Percentiles rank a stretch among this genome's conserved stretches.
These are phyloP conservation scores for Lunasporangiospora selenospora DNA, from an alignment of 192 early-diverging fungal species.

Conservation along the genomic window DNA sequence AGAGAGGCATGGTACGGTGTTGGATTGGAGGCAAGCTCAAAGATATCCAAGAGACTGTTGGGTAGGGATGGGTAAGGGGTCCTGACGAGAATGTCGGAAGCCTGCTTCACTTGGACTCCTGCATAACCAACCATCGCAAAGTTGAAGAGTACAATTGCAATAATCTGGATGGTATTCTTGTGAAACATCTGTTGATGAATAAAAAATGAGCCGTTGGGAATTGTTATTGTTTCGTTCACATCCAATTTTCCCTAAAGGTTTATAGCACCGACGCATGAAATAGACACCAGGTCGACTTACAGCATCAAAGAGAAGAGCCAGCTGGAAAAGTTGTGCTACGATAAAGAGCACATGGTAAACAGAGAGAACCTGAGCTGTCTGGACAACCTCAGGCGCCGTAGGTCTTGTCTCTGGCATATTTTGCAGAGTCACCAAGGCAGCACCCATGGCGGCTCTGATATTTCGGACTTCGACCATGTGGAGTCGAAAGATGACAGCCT, in stretches of 20 bases:
- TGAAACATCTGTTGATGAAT: constrained; percentile 81
- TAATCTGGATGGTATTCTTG: constrained; percentile 94
- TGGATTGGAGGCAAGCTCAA: neutral
- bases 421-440: neutral
- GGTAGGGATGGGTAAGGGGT: constrained; percentile 7
- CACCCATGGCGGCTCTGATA: constrained; percentile 5
- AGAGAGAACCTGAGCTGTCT: constrained; percentile 59
- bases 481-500: constrained; percentile 56
- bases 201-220: too few relatives aligned
- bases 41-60: constrained; percentile 21
- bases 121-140: constrained; percentile 69
- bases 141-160: constrained; percentile 76
- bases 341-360: constrained; percentile 92
- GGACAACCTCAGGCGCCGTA: neutral
- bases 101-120: constrained; percentile 65
- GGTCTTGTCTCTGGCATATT: neutral
- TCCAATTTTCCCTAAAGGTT: too few relatives aligned
- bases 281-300: too few relatives aligned
- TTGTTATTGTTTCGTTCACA: too few relatives aligned
- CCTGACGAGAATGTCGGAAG: constrained; percentile 19
- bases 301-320: constrained; percentile 86
- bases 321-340: constrained; percentile 83
- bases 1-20: constrained; percentile 32
- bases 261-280: too few relatives aligned
- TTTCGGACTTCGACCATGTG: constrained; percentile 32